Evolutionary conservation across 805 yeast species (phyloP).

Genomic region (Henningerozyma blattae): DNA sequence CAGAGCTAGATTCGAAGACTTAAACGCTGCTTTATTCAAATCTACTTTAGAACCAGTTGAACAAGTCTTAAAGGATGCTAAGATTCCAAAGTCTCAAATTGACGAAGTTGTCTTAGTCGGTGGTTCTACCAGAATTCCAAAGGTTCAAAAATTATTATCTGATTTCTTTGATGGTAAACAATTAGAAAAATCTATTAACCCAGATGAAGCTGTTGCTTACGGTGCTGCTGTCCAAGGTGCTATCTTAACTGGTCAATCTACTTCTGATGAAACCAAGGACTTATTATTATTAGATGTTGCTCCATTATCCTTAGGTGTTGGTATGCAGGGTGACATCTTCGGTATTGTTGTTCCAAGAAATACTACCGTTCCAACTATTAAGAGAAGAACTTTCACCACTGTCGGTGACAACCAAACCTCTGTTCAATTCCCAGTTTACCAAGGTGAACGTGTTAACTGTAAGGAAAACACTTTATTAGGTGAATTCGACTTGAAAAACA

Average conservation of each 20-base stretch:
- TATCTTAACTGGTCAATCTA: slow-evolving; percentile 63
- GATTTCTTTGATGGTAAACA: slow-evolving; percentile 96
- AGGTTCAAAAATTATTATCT: slow-evolving; percentile 85
- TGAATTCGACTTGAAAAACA: slow-evolving; percentile 94
- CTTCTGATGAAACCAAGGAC: slow-evolving; percentile 87
- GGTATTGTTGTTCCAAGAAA: slow-evolving; percentile 98
- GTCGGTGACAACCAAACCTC: slow-evolving; percentile 97
- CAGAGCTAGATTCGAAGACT: slow-evolving; percentile 96
- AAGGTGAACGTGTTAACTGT: slow-evolving; percentile 99
- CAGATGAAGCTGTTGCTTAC: slow-evolving; percentile 98
- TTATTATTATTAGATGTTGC: slow-evolving; percentile 91
- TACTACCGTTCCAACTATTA: slow-evolving; percentile 97
- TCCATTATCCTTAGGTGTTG: slow-evolving; percentile 43
- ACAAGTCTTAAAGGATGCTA: slow-evolving; percentile 86
- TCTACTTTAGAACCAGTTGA: slow-evolving; percentile 89
- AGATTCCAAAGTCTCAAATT: slow-evolving; percentile 69
- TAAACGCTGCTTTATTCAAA: slow-evolving; percentile 86
- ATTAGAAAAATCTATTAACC: slow-evolving; percentile 93
- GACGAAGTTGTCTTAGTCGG: slow-evolving; percentile 95
- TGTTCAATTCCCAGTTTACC: slow-evolving; percentile 96
- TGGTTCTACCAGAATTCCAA: slow-evolving; percentile 98
- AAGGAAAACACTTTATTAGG: slow-evolving; percentile 93
- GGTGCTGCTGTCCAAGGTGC: slow-evolving; percentile 99
- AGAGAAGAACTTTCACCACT: slow-evolving; percentile 97
- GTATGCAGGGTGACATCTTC: slow-evolving; percentile 97